A percentile compares a stretch with the other conserved stretches of the same genome.
Evolutionary conservation across 1,284 basidiomycete genomes (phyloP).

Genomic region (Ganoderma boninense): DNA sequence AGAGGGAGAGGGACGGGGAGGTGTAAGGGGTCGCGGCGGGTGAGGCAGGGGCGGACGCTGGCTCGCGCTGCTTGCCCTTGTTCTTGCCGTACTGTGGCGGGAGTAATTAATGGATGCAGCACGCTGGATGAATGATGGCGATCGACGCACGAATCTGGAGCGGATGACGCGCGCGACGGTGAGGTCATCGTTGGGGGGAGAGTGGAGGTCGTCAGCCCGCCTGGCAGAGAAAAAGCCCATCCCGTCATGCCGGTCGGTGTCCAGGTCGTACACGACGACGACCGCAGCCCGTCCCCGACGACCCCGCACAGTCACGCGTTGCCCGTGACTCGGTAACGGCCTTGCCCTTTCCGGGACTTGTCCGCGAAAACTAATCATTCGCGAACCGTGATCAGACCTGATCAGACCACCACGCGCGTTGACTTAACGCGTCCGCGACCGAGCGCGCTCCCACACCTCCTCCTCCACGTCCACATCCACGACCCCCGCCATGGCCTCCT

Average conservation of each 20-base stretch:
- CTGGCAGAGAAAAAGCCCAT: constrained; percentile 56
- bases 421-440: constrained; percentile 18
- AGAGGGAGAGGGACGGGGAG: constrained; percentile 44
- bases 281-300: neutral
- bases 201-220: constrained; percentile 43
- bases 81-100: constrained; percentile 64
- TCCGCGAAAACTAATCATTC: constrained; percentile 10
- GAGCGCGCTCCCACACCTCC: constrained; percentile 28
- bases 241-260: constrained; percentile 38
- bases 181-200: constrained; percentile 43
- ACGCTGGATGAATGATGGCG: constrained; percentile 3
- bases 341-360: constrained; percentile 10
- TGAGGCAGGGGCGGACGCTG: constrained; percentile 22
- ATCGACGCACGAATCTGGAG: constrained; percentile 72
- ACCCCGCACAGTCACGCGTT: constrained; percentile 1
- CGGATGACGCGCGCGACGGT: constrained; percentile 72
- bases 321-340: neutral
- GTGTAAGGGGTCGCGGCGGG: constrained; percentile 27
- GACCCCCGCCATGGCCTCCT: constrained; percentile 36
- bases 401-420: constrained; percentile 6
- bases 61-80: constrained; percentile 68
- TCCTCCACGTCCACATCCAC: constrained; percentile 29
- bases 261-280: neutral
- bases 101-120: constrained; percentile 3
- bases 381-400: constrained; percentile 23